phyloP scores from a whole-genome alignment of 768 basidiomycete species.

The Boletus barrowsii region DNA sequence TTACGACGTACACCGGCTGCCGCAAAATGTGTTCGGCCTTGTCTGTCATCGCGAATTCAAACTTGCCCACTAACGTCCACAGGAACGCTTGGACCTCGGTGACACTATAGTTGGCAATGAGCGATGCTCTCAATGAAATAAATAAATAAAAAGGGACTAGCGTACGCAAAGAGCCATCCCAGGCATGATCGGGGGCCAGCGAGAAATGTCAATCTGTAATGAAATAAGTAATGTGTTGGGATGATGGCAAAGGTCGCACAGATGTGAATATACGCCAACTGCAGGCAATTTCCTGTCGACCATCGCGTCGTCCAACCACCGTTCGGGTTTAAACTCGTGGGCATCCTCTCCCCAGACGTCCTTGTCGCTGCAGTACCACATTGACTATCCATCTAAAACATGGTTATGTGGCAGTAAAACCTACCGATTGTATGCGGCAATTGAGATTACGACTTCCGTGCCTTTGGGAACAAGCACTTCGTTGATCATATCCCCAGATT shows the following conservation, averaged over 20 bases:
- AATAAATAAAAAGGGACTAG: neutral
- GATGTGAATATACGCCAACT: constrained; percentile 10
- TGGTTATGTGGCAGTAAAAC: neutral
- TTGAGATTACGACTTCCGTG: constrained; percentile 45
- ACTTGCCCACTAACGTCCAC: constrained; percentile 49
- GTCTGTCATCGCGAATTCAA: constrained; percentile 43
- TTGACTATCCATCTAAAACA: neutral
- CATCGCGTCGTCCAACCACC: neutral
- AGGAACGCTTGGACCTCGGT: constrained; percentile 57
- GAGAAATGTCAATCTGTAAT: constrained; percentile 16
- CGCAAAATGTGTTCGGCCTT: constrained; percentile 8
- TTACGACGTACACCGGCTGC: constrained; percentile 26
- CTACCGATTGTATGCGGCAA: constrained; percentile 55
- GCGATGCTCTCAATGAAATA: neutral
- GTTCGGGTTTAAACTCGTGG: constrained; percentile 7
- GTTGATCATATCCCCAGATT: constrained; percentile 39
- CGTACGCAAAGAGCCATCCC: constrained; percentile 28
- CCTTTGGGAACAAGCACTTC: constrained; percentile 49
- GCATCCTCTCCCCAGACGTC: constrained; percentile 26
- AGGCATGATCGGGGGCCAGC: constrained; percentile 15
- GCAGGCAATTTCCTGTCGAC: neutral
- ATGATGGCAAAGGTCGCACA: neutral
- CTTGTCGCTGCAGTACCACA: constrained; percentile 2
- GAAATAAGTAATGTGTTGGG: no score
- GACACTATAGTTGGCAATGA: constrained; percentile 24